Conservation (phyloP, 306 rosid species). For the Gastrolobium villosum region DNA sequence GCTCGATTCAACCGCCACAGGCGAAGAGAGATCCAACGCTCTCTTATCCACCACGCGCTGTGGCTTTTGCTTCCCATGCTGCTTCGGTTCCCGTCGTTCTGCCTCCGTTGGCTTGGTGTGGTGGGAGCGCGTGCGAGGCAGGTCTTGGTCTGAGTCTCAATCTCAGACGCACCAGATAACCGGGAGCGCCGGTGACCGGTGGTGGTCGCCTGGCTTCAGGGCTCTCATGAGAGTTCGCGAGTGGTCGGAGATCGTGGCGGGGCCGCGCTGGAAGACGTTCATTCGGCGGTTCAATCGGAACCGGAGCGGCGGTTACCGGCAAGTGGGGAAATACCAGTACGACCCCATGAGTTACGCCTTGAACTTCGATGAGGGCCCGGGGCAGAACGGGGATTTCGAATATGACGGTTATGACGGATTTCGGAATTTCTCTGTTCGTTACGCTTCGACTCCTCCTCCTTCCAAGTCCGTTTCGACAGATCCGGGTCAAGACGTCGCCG, state of each 20-base stretch:
- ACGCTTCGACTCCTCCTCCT: constrained; percentile 57
- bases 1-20: constrained; percentile 45
- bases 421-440: constrained; percentile 77
- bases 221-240: constrained; percentile 76
- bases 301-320: constrained; percentile 56
- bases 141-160: constrained; percentile 45
- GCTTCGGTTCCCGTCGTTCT: constrained; percentile 59
- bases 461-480: constrained; percentile 35
- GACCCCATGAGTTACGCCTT: constrained; percentile 92
- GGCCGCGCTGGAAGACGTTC: constrained; percentile 97
- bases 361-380: constrained; percentile 87
- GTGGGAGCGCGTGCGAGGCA: constrained; percentile 73
- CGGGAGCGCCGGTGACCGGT: constrained; percentile 49
- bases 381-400: constrained; percentile 56
- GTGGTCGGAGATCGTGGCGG: constrained; percentile 96
- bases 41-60: constrained; percentile 57
- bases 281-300: constrained; percentile 79
- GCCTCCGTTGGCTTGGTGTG: constrained; percentile 55
- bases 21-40: constrained; percentile 53
- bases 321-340: constrained; percentile 78
- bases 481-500: constrained; percentile 50
- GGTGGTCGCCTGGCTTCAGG: constrained; percentile 71
- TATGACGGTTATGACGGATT: constrained; percentile 55
- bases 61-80: constrained; percentile 75
- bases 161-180: not conserved